Conservation (phyloP, 148 eudicot species). For the Heliosperma pusillum region DNA sequence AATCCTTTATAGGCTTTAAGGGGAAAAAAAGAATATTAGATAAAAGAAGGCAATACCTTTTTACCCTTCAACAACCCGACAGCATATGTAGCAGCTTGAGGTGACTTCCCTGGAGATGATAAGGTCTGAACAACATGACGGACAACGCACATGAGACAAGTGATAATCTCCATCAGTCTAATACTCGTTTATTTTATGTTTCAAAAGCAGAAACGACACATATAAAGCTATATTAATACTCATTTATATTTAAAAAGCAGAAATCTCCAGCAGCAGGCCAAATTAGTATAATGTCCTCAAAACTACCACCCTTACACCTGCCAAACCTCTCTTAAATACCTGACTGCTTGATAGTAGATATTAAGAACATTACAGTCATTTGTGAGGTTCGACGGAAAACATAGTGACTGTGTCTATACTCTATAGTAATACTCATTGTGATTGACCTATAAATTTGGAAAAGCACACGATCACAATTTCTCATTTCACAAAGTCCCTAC, state of each 20-base stretch:
- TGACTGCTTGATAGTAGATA: neutral
- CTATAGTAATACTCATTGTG: too few species aligned
- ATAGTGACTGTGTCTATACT: neutral
- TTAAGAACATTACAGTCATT: neutral
- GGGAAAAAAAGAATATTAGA: neutral
- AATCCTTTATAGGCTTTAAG: neutral
- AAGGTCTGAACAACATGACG: constrained; percentile 38
- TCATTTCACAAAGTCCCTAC: neutral
- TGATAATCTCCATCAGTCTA: constrained; percentile 8
- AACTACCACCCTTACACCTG: neutral
- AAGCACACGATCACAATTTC: neutral
- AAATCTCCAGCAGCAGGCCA: neutral
- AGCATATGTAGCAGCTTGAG: constrained; percentile 45
- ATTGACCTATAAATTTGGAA: too few species aligned
- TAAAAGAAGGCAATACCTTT: constrained; percentile 44
- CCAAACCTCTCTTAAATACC: too few species aligned
- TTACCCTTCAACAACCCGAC: constrained; percentile 66
- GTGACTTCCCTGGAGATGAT: constrained; percentile 51
- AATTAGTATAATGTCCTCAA: neutral
- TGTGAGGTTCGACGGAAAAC: neutral
- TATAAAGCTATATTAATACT: too few species aligned
- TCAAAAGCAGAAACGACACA: neutral
- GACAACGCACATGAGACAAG: neutral
- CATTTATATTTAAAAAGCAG: too few species aligned
- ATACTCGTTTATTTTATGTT: neutral